Conservation (phyloP, 2,329 filamentous ascomycete genomes). For the Didymella pomorum region DNA sequence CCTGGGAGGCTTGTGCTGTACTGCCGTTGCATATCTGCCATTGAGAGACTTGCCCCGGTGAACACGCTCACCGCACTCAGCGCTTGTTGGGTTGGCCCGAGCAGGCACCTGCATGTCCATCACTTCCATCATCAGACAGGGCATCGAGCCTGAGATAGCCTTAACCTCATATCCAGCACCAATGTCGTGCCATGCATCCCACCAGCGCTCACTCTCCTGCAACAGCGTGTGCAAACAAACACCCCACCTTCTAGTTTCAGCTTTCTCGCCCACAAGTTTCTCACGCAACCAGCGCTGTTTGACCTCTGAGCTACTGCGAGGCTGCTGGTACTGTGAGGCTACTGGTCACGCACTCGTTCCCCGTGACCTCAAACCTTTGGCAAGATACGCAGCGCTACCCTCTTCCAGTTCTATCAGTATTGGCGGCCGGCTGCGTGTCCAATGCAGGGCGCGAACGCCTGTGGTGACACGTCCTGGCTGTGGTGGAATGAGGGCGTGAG, state of each 20-base stretch:
- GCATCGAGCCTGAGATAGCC: conserved; percentile 1
- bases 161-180: not conserved
- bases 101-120: conserved; percentile 9
- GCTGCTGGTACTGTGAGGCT: conserved; percentile 1
- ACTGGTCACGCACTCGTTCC: not conserved
- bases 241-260: conserved; percentile 27
- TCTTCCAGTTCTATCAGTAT: not conserved
- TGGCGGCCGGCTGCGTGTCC: conserved; percentile 6
- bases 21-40: too few relatives aligned
- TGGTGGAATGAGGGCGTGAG: conserved; percentile 17
- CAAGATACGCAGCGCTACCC: not conserved
- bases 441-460: conserved; percentile 19
- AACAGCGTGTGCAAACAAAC: conserved; percentile 5
- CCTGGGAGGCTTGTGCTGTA: too few relatives aligned
- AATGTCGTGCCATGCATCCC: not conserved
- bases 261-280: conserved; percentile 25
- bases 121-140: conserved; percentile 6
- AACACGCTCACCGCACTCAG: conserved; percentile 5
- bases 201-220: conserved; percentile 1
- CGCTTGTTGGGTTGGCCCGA: conserved; percentile 15
- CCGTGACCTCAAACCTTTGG: not conserved
- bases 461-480: conserved; percentile 17
- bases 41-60: too few relatives aligned
- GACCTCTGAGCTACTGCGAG: conserved; percentile 4
- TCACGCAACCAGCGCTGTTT: conserved; percentile 29